phyloP scores from a whole-genome alignment of 768 basidiomycete species.

The Macrocybe gigantea region DNA sequence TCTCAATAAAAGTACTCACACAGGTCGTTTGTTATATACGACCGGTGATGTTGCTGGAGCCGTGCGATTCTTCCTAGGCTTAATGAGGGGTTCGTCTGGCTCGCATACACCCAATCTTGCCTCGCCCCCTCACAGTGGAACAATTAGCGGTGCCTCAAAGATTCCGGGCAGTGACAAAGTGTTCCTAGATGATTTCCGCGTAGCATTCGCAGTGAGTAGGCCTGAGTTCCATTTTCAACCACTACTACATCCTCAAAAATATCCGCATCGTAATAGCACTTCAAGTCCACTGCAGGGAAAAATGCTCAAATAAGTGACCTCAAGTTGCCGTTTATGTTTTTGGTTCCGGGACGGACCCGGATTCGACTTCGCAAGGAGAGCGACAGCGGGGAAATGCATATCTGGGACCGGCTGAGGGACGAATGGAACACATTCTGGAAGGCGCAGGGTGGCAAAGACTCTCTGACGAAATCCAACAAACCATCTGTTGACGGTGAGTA shows the following conservation, averaged over 20 bases:
- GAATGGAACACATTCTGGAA: slow-evolving; percentile 61
- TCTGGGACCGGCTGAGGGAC: slow-evolving; percentile 64
- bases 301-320: slow-evolving; percentile 38
- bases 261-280: slow-evolving; percentile 48
- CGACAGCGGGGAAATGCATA: slow-evolving; percentile 30
- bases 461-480: slow-evolving; percentile 47
- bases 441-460: slow-evolving; percentile 44
- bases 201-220: slow-evolving; percentile 72
- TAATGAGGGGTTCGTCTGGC: slow-evolving; percentile 43
- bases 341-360: slow-evolving; percentile 48
- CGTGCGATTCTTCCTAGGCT: slow-evolving; percentile 68
- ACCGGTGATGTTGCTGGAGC: slow-evolving; percentile 81
- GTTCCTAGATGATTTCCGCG: slow-evolving; percentile 81
- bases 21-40: slow-evolving; percentile 84
- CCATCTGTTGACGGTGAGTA: slow-evolving; percentile 58
- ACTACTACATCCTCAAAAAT: background rate
- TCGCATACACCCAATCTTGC: slow-evolving; percentile 2
- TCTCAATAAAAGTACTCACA: background rate
- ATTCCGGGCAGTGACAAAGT: slow-evolving; percentile 50
- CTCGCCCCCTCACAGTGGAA: slow-evolving; percentile 13
- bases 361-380: slow-evolving; percentile 52
- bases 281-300: slow-evolving; percentile 51
- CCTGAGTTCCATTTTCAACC: background rate
- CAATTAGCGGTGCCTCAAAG: slow-evolving; percentile 16
- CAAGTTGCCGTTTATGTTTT: slow-evolving; percentile 63